Conservation (phyloP, 805 yeast genomes). For the Jamesozyma hellenica region DNA sequence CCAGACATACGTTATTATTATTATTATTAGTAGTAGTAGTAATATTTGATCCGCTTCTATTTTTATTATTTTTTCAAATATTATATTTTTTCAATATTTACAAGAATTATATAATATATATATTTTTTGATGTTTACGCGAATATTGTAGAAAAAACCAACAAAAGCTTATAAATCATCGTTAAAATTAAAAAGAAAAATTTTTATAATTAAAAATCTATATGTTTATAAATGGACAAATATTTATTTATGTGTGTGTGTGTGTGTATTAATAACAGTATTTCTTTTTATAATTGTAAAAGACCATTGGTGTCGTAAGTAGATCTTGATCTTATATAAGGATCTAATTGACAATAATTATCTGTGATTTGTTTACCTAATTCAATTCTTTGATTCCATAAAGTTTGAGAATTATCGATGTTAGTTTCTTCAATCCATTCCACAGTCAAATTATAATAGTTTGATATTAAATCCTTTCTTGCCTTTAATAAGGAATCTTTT, state of each 20-base stretch:
- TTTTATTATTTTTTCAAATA: too few relatives aligned
- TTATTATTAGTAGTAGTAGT: too few relatives aligned
- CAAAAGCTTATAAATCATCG: too few relatives aligned
- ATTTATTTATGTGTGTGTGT: too few relatives aligned
- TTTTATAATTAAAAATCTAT: too few relatives aligned
- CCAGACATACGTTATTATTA: conserved; percentile 2
- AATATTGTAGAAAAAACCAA: too few relatives aligned
- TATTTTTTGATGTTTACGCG: too few relatives aligned
- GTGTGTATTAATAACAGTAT: too few relatives aligned
- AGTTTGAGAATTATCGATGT: conserved; percentile 37
- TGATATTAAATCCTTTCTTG: conserved; percentile 46
- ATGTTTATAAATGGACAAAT: too few relatives aligned
- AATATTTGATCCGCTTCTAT: not conserved
- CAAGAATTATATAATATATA: too few relatives aligned
- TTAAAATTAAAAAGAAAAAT: too few relatives aligned
- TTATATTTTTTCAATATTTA: too few relatives aligned
- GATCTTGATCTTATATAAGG: conserved; percentile 76
- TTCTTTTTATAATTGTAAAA: conserved; percentile 19
- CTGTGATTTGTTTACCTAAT: conserved; percentile 42
- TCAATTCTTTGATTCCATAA: conserved; percentile 45
- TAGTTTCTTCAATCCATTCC: conserved; percentile 54
- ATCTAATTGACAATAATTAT: conserved; percentile 61
- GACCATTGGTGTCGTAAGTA: conserved; percentile 68
- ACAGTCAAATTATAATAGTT: conserved; percentile 55
- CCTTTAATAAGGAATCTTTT: conserved; percentile 35